A percentile compares a stretch with the other conserved stretches of the same genome.
Evolutionary conservation across 441 rosid species (phyloP).

Genomic region (Bocquillonia castaneifolia): DNA sequence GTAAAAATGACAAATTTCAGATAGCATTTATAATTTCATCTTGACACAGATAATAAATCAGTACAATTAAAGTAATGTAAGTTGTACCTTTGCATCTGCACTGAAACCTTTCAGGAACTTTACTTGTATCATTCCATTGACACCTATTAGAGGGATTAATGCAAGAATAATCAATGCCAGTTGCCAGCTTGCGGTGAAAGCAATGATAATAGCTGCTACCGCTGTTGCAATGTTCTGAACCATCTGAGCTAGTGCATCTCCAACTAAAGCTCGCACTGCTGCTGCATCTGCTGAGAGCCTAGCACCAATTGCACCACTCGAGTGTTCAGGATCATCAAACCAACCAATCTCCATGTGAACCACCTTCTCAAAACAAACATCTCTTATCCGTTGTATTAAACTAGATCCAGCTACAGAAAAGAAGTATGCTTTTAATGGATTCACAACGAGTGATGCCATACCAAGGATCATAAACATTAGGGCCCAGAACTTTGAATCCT

Average conservation of each 20-base stretch:
- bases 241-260: conserved; percentile 57
- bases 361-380: conserved; percentile 76
- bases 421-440: conserved; percentile 49
- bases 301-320: conserved; percentile 78
- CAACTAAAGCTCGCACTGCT: conserved; percentile 53
- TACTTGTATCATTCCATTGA: conserved; percentile 50
- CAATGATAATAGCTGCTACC: conserved; percentile 52
- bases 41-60: not conserved
- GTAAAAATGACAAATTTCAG: not conserved
- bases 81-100: conserved; percentile 62
- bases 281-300: conserved; percentile 80
- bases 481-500: conserved; percentile 67
- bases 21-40: not conserved
- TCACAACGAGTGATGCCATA: conserved; percentile 38
- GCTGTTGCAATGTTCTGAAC: conserved; percentile 60
- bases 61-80: not conserved
- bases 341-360: conserved; percentile 77
- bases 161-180: conserved; percentile 58
- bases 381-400: conserved; percentile 53
- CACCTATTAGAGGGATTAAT: conserved; percentile 54
- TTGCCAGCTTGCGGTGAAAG: conserved; percentile 75
- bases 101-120: conserved; percentile 71
- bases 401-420: conserved; percentile 69
- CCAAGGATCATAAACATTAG: conserved; percentile 53
- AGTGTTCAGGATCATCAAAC: conserved; percentile 73